These are phyloP conservation scores for Cutaneotrichosporon sp. DNA, from an alignment of 1,284 basidiomycete genomes.

Conservation along the genomic window DNA sequence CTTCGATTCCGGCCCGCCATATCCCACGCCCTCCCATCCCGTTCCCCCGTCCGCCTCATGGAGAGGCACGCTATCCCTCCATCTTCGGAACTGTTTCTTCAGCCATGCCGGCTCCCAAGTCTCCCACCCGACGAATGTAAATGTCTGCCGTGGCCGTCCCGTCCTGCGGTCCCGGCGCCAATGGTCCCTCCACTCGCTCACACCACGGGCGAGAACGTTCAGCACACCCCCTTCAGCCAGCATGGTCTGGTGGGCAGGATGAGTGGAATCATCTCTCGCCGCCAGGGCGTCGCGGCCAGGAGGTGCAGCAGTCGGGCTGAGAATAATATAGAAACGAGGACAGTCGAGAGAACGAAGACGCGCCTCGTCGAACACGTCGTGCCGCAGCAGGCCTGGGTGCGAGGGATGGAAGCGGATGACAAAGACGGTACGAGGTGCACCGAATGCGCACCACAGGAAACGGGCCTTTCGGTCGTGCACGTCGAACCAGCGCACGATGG, in stretches of 20 bases:
- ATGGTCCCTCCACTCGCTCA: neutral
- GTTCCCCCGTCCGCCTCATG: neutral
- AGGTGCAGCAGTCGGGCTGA: neutral
- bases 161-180: neutral
- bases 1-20: neutral
- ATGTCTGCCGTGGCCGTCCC: neutral
- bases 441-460: neutral
- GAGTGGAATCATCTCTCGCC: neutral
- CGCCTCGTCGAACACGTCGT: neutral
- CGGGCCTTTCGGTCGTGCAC: neutral
- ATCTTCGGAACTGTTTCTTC: neutral
- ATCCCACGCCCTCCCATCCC: neutral
- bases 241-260: neutral
- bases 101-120: neutral
- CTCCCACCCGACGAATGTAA: neutral
- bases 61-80: neutral
- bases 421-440: neutral
- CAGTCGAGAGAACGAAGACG: neutral
- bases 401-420: neutral
- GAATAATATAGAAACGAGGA: neutral
- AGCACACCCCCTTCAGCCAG: neutral
- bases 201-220: neutral
- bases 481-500: neutral
- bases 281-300: neutral
- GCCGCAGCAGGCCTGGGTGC: neutral